Evolutionary conservation across 1,139 yeast species (phyloP).

Genomic region (Yamadazyma mexicana): DNA sequence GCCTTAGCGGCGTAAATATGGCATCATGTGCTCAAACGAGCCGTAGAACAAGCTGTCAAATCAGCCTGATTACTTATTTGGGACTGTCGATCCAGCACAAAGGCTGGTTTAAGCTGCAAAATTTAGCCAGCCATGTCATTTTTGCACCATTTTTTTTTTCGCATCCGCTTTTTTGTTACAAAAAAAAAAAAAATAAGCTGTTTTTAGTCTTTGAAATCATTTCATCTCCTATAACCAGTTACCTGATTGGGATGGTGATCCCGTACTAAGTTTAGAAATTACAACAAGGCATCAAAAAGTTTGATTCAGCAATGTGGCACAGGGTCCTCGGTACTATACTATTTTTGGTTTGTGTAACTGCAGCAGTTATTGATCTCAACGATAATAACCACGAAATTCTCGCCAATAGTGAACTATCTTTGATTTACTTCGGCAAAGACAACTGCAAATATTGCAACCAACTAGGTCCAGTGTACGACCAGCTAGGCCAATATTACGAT

Average conservation of each 20-base stretch:
- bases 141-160: slow-evolving; percentile 3
- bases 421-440: slow-evolving; percentile 43
- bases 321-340: not conserved
- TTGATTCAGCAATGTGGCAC: too few species aligned
- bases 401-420: slow-evolving; percentile 27
- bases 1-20: not conserved
- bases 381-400: slow-evolving; percentile 11
- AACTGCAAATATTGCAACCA: slow-evolving; percentile 37
- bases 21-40: slow-evolving; percentile 1
- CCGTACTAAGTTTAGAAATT: not conserved
- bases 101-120: slow-evolving; percentile 1
- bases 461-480: slow-evolving; percentile 38
- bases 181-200: too few species aligned
- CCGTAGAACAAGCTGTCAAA: not conserved
- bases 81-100: not conserved
- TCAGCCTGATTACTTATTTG: not conserved
- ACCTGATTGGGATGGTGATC: not conserved
- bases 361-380: slow-evolving; percentile 9
- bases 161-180: too few species aligned
- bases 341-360: slow-evolving; percentile 1
- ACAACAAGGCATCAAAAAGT: not conserved
- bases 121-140: slow-evolving; percentile 2
- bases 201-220: not conserved
- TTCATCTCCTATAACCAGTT: not conserved
- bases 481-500: slow-evolving; percentile 29